These are phyloP conservation scores for Phaeophleospora eucalypticola DNA, from an alignment of 2,329 filamentous ascomycete species.

Conservation along the genomic window DNA sequence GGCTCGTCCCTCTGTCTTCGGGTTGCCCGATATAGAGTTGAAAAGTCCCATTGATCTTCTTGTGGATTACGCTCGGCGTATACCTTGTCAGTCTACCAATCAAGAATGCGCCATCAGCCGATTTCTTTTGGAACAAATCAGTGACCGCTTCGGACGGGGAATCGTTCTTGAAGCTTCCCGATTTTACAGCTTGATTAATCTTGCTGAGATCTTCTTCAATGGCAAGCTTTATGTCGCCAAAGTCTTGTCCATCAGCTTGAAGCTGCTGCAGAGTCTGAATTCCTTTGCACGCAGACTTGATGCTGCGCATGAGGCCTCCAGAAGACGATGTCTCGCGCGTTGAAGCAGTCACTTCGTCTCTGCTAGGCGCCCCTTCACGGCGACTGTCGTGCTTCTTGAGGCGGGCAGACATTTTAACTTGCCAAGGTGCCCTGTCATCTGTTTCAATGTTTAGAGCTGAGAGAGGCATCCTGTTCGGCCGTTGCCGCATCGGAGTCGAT, in stretches of 20 bases:
- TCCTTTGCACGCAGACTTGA: constrained; percentile 19
- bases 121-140: constrained; percentile 15
- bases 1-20: background rate
- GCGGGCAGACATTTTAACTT: background rate
- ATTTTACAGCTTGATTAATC: constrained; percentile 13
- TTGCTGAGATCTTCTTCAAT: constrained; percentile 8
- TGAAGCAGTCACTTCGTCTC: background rate
- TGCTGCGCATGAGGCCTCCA: constrained; percentile 10
- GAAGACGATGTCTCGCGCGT: background rate
- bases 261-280: constrained; percentile 17
- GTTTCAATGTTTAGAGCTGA: background rate
- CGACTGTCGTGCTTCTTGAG: too few relatives aligned
- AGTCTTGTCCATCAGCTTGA: constrained; percentile 14
- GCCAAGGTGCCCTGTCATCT: background rate
- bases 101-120: constrained; percentile 16
- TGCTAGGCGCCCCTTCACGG: background rate
- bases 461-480: background rate
- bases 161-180: constrained; percentile 17
- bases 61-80: constrained; percentile 15
- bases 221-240: constrained; percentile 13
- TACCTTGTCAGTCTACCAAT: constrained; percentile 6
- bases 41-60: constrained; percentile 11
- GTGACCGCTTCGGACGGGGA: constrained; percentile 17
- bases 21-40: constrained; percentile 8
- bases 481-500: too few relatives aligned